These are phyloP conservation scores for Aegilops bicornis DNA, from an alignment of 176 grass and related monocot genomes.

Conservation along the genomic window DNA sequence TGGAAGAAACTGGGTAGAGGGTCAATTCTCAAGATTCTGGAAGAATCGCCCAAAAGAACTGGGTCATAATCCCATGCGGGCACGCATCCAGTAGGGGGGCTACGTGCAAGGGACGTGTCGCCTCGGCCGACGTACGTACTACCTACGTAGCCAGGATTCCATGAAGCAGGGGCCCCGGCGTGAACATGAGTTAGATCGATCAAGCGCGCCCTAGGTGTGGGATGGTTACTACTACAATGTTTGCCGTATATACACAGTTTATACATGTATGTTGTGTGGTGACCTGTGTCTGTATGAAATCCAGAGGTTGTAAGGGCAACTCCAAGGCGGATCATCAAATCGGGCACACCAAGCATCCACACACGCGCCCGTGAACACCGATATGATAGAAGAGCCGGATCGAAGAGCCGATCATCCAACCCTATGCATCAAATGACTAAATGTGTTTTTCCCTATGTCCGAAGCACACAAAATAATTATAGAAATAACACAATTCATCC, in stretches of 20 bases:
- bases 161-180: too few relatives aligned
- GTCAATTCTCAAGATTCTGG: too few relatives aligned
- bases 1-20: too few relatives aligned
- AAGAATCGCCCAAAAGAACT: too few relatives aligned
- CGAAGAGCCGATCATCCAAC: too few relatives aligned
- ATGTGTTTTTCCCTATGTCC: too few relatives aligned
- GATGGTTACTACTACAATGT: background rate
- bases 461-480: too few relatives aligned
- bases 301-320: background rate
- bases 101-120: background rate
- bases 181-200: background rate
- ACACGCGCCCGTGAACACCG: too few relatives aligned
- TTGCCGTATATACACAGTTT: background rate
- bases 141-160: background rate
- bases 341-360: too few relatives aligned
- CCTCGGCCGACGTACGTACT: background rate
- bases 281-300: background rate
- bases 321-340: background rate
- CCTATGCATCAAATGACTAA: too few relatives aligned
- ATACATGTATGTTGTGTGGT: background rate
- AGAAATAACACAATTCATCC: too few relatives aligned
- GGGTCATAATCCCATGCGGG: constrained; percentile 34
- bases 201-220: background rate
- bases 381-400: too few relatives aligned
- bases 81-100: background rate